These are phyloP conservation scores for Cordyceps farinosa DNA, from an alignment of 2,329 filamentous ascomycete genomes.

Conservation along the genomic window DNA sequence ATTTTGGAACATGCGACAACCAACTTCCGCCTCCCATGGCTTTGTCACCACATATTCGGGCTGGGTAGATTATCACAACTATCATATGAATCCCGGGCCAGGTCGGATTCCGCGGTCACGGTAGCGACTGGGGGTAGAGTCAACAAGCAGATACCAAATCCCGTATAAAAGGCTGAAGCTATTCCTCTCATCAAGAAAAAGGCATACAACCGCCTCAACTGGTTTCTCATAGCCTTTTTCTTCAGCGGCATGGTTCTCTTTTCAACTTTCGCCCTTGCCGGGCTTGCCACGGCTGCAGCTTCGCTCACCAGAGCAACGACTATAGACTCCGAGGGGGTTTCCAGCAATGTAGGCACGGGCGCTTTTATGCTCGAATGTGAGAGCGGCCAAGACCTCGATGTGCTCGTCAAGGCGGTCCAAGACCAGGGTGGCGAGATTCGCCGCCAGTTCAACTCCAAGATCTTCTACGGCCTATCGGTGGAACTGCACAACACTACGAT, in stretches of 20 bases:
- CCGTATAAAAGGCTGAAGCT: no score
- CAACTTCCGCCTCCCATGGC: no score
- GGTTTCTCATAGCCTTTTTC: neutral
- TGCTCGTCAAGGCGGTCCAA: neutral
- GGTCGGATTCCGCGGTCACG: no score
- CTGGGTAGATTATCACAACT: no score
- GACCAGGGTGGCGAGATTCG: neutral
- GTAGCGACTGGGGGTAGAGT: no score
- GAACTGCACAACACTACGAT: neutral
- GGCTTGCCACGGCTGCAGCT: neutral
- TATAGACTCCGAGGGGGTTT: neutral
- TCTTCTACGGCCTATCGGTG: neutral
- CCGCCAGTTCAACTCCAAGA: neutral
- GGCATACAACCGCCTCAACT: neutral
- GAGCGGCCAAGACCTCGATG: neutral
- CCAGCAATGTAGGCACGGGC: neutral
- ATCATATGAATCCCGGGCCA: no score
- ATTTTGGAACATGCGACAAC: no score
- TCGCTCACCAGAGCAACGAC: neutral
- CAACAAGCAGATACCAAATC: no score
- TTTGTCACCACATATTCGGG: no score
- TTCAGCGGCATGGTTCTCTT: neutral
- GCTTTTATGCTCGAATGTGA: neutral
- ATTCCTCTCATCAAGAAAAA: no score
- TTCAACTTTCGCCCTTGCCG: neutral